Evolutionary conservation across 805 yeast genomes (phyloP), one percentile per base, ranked within the genome.

Genomic region (Candida germanica): DNA sequence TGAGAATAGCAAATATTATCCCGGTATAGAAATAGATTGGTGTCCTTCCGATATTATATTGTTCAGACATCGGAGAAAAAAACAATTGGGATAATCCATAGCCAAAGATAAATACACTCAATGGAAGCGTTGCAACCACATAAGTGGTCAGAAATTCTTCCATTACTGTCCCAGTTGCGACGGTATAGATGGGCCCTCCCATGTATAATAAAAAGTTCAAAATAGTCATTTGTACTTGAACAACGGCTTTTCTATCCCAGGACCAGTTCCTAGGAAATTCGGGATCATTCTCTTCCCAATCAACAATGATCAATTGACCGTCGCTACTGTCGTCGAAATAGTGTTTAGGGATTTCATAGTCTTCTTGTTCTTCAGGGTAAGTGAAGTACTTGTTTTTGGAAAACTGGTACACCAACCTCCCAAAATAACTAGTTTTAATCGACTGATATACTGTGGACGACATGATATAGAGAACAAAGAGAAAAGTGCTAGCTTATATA

Each of bases 191-290:
- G 3, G 83, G 73, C 1, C 82, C 68, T 11, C 77, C 79, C 64
- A 75, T 71, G 39, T 79, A 78, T 5, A 75, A 17, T 7, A 14
- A 12, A 14, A 41, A 31, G 11, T 37, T 29, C 12, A 38, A 26
- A n/a, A 38, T 11, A 12, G 30, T 29, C 31, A 38, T 41, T 31
- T 38, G 40, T 8, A 69, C 56, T 4, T 69, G 51, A 26, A 73
- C 59, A 19, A 71, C 31, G 4, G 11, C 6, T 19, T 13, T 29
- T 4, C 10, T 5, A 2, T 3, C 5, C 4, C 9, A 6, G 5
- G 78, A 60, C 86, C 86, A 80, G 49, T 76, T 77, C 14, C 57
- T 49, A 0, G 87, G 86, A 44, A 73, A 57, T 39, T 72, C 78
- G 1, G 78, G 73, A 48, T 77, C 83, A 34, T 69, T 69, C 4